Conservation (phyloP, 345 rosid genomes). For the Syzygium grande region DNA sequence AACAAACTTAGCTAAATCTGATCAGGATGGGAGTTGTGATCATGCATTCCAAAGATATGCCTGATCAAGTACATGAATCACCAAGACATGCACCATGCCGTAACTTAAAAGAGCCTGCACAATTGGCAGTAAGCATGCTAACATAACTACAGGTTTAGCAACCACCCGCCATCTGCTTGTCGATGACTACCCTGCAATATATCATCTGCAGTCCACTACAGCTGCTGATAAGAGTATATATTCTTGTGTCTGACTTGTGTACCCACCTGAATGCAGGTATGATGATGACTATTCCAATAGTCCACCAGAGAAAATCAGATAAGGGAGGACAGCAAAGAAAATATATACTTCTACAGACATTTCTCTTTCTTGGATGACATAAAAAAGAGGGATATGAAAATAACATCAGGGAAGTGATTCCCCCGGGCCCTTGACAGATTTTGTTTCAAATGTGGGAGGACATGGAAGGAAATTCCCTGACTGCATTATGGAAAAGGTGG, state of each 20-base stretch:
- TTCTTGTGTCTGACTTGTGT: not conserved
- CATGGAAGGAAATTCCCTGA: not conserved
- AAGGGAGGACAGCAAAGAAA: not conserved
- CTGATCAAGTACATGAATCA: not conserved
- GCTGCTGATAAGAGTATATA: not conserved
- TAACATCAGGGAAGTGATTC: not conserved
- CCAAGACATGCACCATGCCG: not conserved
- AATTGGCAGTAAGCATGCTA: not conserved
- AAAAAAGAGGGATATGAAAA: not conserved
- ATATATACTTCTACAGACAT: not conserved
- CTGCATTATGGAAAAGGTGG: not conserved
- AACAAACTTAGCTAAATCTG: not conserved
- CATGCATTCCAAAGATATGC: not conserved
- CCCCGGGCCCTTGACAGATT: not conserved
- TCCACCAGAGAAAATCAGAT: not conserved
- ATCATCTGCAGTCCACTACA: not conserved
- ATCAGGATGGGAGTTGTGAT: not conserved
- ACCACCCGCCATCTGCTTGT: not conserved
- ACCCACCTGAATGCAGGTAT: not conserved
- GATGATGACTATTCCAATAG: not conserved
- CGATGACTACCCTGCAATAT: not conserved
- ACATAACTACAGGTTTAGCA: not conserved
- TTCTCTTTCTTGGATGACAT: not conserved
- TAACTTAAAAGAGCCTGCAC: not conserved
- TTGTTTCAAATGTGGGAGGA: not conserved